Evolutionary conservation across 371 early-diverging fungal genomes (phyloP).

Genomic region (Globomyces sp.): DNA sequence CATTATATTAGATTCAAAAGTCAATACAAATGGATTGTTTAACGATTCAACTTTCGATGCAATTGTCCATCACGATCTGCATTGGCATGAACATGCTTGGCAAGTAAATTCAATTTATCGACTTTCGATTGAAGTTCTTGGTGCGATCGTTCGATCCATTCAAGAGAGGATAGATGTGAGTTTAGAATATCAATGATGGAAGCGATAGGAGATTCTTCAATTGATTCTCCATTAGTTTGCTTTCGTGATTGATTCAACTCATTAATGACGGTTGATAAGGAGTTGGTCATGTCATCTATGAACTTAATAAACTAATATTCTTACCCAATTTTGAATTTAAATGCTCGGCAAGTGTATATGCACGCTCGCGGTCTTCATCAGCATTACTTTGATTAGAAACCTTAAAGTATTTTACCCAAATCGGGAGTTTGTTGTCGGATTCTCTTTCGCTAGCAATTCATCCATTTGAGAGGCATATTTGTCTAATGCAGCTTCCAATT

Average conservation of each 20-base stretch:
- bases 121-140: conserved; percentile 39
- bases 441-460: conserved; percentile 21
- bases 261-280: conserved; percentile 76
- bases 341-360: conserved; percentile 79
- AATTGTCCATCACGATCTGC: no score
- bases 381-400: conserved; percentile 41
- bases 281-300: conserved; percentile 72
- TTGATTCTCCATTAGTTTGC: conserved; percentile 19
- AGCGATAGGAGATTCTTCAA: conserved; percentile 48
- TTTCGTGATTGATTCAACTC: conserved; percentile 68
- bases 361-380: conserved; percentile 83
- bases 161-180: conserved; percentile 80
- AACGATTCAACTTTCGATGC: no score
- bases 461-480: conserved; percentile 73
- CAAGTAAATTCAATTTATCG: conserved; percentile 26
- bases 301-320: no score
- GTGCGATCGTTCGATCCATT: conserved; percentile 76
- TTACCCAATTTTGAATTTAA: conserved; percentile 70
- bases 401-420: conserved; percentile 25
- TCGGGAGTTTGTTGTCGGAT: not conserved
- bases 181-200: conserved; percentile 88
- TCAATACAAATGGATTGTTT: no score
- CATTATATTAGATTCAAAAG: no score
- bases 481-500: conserved; percentile 73
- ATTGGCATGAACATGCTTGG: no score